Percentiles rank a stretch among this genome's conserved stretches.
phyloP scores from a whole-genome alignment of 345 rosid genomes.

The Mangifera indica region DNA sequence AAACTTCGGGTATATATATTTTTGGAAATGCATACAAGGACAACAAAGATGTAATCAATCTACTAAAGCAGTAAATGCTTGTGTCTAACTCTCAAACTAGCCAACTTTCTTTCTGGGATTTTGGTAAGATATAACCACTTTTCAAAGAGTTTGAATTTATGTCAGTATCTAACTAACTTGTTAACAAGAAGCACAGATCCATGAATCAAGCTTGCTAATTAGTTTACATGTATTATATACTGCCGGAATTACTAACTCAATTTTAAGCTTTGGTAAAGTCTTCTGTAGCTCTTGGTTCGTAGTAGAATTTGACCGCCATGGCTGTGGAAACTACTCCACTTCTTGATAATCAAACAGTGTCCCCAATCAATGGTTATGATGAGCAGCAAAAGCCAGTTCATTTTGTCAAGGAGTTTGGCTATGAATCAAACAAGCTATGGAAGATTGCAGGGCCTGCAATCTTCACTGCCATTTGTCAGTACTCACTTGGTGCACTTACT shows the following conservation, averaged over 20 bases:
- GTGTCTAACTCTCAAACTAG: no score
- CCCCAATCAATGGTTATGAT: not conserved
- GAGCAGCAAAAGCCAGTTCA: not conserved
- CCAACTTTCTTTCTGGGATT: not conserved
- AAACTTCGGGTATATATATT: no score
- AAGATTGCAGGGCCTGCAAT: conserved; percentile 84
- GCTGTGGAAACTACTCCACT: conserved; percentile 42
- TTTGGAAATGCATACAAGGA: not conserved
- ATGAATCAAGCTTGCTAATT: not conserved
- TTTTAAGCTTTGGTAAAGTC: not conserved
- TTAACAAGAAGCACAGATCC: conserved; percentile 10
- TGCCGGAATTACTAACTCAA: not conserved
- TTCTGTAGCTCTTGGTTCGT: not conserved
- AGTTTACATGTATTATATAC: not conserved
- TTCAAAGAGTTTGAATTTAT: not conserved
- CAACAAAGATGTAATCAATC: not conserved
- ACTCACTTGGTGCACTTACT: conserved; percentile 88
- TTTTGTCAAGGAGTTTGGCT: conserved; percentile 45
- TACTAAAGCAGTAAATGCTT: no score
- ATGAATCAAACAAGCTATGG: conserved; percentile 80
- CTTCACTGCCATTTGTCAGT: conserved; percentile 67
- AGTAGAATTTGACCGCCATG: conserved; percentile 13
- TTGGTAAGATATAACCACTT: not conserved
- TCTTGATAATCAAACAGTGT: conserved; percentile 4
- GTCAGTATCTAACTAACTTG: not conserved